Conservation (phyloP, 768 basidiomycete species). For the Mycena capillaripes region DNA sequence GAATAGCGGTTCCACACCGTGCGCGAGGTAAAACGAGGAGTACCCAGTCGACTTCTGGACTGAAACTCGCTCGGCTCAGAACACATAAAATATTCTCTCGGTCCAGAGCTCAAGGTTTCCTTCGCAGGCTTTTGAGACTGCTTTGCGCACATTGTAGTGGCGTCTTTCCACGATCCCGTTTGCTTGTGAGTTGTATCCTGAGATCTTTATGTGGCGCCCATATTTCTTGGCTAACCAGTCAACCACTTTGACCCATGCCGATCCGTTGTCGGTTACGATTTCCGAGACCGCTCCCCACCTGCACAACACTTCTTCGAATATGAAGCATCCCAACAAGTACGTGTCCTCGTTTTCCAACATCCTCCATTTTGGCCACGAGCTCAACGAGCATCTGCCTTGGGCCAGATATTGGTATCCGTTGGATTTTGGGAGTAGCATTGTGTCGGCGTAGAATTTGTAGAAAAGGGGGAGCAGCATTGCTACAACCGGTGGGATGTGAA, state of each 20-base stretch:
- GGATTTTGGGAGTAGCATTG: no score
- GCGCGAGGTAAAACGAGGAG: constrained; percentile 36
- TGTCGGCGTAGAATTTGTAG: no score
- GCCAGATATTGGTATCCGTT: not conserved
- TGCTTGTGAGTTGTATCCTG: no score
- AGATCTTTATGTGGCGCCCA: not conserved
- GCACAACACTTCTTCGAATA: not conserved
- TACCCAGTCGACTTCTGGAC: constrained; percentile 33
- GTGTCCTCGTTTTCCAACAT: not conserved
- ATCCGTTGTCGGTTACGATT: not conserved
- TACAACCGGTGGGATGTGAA: not conserved
- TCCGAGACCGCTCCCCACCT: not conserved
- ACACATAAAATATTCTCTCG: not conserved
- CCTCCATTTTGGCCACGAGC: not conserved
- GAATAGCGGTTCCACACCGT: no score
- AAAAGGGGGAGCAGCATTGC: not conserved
- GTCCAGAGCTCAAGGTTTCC: no score
- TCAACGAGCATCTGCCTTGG: not conserved
- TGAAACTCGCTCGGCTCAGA: constrained; percentile 33
- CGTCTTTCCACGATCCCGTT: no score
- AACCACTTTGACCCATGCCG: not conserved
- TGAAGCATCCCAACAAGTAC: not conserved
- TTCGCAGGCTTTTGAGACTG: no score
- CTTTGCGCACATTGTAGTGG: no score
- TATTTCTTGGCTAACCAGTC: no score